Evolutionary conservation across 805 yeast genomes (phyloP).

Genomic region (Barnettozyma siamensis): DNA sequence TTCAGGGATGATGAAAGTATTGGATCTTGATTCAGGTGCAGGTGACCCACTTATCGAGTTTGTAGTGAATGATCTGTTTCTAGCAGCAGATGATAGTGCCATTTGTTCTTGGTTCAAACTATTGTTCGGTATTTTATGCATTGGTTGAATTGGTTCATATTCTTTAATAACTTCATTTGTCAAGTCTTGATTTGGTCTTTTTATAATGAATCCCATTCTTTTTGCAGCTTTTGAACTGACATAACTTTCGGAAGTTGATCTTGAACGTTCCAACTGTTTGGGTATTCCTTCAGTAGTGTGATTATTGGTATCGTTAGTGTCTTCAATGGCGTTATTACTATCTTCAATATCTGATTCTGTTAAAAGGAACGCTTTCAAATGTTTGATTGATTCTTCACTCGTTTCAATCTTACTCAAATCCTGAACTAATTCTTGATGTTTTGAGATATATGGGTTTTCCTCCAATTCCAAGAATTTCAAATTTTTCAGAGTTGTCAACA

Average conservation of each 20-base stretch:
- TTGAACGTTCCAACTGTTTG: conserved; percentile 21
- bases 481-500: conserved; percentile 43
- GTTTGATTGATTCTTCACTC: conserved; percentile 38
- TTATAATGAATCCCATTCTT: conserved; percentile 69
- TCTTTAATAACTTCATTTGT: conserved; percentile 23
- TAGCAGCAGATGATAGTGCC: conserved; percentile 7
- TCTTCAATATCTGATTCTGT: conserved; percentile 2
- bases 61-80: conserved; percentile 22
- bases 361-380: conserved; percentile 12
- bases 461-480: conserved; percentile 56
- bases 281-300: background rate
- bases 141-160: conserved; percentile 17
- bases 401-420: conserved; percentile 30
- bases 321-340: conserved; percentile 1
- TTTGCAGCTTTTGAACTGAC: conserved; percentile 63
- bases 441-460: conserved; percentile 54
- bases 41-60: conserved; percentile 16
- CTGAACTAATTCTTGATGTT: conserved; percentile 36
- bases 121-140: conserved; percentile 1
- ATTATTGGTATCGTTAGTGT: background rate
- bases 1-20: background rate
- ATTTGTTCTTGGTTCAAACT: background rate
- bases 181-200: conserved; percentile 27
- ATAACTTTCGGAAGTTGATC: conserved; percentile 37
- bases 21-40: conserved; percentile 48